phyloP scores from a whole-genome alignment of 2,329 filamentous ascomycete species.

The Colletotrichum filicis region DNA sequence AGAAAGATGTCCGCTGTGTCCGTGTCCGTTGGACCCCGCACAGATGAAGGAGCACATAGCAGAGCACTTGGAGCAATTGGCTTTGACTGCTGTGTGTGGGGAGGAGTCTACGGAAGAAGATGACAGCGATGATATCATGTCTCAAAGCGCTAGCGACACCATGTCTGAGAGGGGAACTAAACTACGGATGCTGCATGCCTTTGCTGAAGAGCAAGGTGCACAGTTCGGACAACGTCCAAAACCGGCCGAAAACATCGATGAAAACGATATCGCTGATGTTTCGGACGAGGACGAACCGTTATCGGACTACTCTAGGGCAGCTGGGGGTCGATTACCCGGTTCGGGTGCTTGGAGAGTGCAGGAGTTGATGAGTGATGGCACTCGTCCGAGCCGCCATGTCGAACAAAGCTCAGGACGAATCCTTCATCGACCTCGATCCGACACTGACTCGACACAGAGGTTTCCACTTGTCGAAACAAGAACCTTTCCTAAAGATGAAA shows the following conservation, averaged over 20 bases:
- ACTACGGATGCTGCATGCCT: not conserved
- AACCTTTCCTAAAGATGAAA: conserved; percentile 28
- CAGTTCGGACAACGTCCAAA: not conserved
- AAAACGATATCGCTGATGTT: conserved; percentile 3
- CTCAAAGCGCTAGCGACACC: conserved; percentile 6
- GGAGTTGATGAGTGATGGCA: too few relatives aligned
- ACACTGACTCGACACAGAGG: not conserved
- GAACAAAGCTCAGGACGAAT: not conserved
- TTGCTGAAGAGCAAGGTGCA: not conserved
- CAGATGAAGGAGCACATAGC: conserved; percentile 18
- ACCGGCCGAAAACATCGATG: not conserved
- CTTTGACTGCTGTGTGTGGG: not conserved
- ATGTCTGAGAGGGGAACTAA: conserved; percentile 11
- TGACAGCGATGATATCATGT: conserved; percentile 22
- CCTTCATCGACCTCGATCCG: not conserved
- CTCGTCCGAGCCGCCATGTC: not conserved
- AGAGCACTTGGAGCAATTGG: conserved; percentile 4
- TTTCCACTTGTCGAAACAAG: conserved; percentile 18
- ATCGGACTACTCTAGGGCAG: not conserved
- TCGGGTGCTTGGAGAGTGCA: not conserved
- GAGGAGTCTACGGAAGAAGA: not conserved
- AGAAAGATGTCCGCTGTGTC: conserved; percentile 11
- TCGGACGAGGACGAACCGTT: conserved; percentile 4
- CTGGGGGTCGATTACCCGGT: not conserved
- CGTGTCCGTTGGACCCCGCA: not conserved